Percentiles rank a stretch among this genome's conserved stretches.
These are phyloP conservation scores for Ophiosphaerella korrae DNA, from an alignment of 2,329 filamentous ascomycete genomes.

Conservation along the genomic window DNA sequence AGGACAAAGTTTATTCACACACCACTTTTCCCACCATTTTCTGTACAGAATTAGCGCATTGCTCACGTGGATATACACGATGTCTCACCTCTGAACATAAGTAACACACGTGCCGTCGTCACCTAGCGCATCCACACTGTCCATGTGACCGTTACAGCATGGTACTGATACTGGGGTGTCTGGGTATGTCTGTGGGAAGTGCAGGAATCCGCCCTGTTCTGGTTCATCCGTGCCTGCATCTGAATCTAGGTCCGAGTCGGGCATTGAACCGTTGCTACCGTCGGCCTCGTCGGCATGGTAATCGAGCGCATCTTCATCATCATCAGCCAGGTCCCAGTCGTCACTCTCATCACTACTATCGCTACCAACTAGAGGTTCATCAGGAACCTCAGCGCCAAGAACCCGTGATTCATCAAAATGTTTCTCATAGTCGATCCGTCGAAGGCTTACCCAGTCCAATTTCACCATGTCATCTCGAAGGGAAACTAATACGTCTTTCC, in stretches of 20 bases:
- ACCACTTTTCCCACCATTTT: constrained; percentile 63
- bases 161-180: constrained; percentile 53
- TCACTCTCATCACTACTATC: constrained; percentile 50
- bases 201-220: constrained; percentile 49
- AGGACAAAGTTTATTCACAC: constrained; percentile 52
- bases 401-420: constrained; percentile 57
- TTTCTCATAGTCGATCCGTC: constrained; percentile 63
- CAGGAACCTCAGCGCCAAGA: constrained; percentile 55
- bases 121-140: constrained; percentile 52
- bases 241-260: constrained; percentile 40
- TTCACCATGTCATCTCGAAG: constrained; percentile 62
- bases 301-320: constrained; percentile 33
- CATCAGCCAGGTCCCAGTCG: constrained; percentile 41
- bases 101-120: constrained; percentile 56
- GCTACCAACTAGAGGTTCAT: constrained; percentile 51
- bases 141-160: constrained; percentile 50
- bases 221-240: constrained; percentile 45
- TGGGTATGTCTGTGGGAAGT: constrained; percentile 53
- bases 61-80: neutral
- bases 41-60: constrained; percentile 21
- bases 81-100: constrained; percentile 46
- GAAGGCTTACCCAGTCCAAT: constrained; percentile 67
- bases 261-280: constrained; percentile 40
- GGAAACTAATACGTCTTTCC: constrained; percentile 64
- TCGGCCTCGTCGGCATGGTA: constrained; percentile 37